Evolutionary conservation across 257 asterid species (phyloP), one percentile per base, ranked within the genome.

Genomic region (Leonotis leonurus): DNA sequence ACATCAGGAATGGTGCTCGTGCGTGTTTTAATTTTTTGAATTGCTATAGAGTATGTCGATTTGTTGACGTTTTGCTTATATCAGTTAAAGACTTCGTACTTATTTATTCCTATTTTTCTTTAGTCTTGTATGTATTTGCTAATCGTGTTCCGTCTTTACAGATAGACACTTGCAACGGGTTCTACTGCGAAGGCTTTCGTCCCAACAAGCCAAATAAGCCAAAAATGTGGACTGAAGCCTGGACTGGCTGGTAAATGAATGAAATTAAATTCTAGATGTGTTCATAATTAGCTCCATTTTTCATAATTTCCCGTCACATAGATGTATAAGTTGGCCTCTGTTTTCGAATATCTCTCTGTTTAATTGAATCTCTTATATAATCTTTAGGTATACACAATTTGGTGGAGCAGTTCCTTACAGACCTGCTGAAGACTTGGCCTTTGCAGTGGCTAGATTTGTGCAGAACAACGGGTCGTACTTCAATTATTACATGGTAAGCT

Each of bases 111-210:
- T 1, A 16, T 50, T 9, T 1, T 13, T 17, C n/a, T 61, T 56
- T 49, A 3, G 2, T 8, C 14, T 53, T 20, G 35, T 16, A 16
- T 13, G 3, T 2, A 11, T 46, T 36, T 65, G 49, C 14, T 56
- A 48, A 55, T 64, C 44, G 26, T 22, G 26, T 54, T 13, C 48
- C 62, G 17, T 43, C 10, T n/a, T 55, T 64, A 49, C 89, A 91
- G 98, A 86, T 88, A 29, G 96, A 91, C 70, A 69, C 90, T 12
- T 91, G 98, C 75, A 91, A 91, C 63, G 98, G 94, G 10, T 91
- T 86, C 82, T 91, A 91, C 74, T 91, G 97, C 11, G 89, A 91
- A 70, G 85, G 84, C 18, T 91, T 73, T 60, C 75, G 39, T 35
- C 98, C 98, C 1, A 86, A 81, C 66, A 88, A 60, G 55, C 95